phyloP scores from a whole-genome alignment of 169 alveolate genomes.

The Perkinsus marinus region DNA sequence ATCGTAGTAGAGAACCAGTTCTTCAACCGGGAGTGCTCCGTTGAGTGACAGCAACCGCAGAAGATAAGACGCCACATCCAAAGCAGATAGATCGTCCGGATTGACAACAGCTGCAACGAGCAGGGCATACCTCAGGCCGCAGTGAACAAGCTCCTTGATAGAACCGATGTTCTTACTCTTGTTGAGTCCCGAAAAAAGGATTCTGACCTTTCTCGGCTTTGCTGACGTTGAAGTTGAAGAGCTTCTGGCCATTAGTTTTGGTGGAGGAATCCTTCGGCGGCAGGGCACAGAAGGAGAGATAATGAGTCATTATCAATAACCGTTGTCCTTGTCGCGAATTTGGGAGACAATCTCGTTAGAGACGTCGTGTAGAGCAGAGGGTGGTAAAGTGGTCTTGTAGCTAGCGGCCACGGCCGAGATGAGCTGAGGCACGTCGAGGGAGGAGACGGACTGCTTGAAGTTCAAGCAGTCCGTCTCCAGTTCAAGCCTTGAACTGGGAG shows the following conservation, averaged over 20 bases:
- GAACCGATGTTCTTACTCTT: not conserved
- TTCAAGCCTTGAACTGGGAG: not conserved
- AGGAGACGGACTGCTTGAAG: not conserved
- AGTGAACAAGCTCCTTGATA: not conserved
- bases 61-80: not conserved
- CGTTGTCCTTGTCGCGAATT: not conserved
- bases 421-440: not conserved
- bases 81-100: not conserved
- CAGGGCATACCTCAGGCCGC: not conserved
- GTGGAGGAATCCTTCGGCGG: not conserved
- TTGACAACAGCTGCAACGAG: not conserved
- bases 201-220: not conserved
- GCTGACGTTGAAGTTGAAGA: not conserved
- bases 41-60: not conserved
- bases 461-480: too few species aligned
- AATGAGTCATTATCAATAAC: too few species aligned
- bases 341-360: not conserved
- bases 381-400: not conserved
- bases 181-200: not conserved
- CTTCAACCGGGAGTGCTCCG: not conserved
- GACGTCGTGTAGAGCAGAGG: not conserved
- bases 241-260: not conserved
- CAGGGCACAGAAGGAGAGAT: not conserved
- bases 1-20: not conserved
- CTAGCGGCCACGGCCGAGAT: not conserved